phyloP scores from a whole-genome alignment of 345 rosid genomes.

The Eucalyptus erythrocorys region DNA sequence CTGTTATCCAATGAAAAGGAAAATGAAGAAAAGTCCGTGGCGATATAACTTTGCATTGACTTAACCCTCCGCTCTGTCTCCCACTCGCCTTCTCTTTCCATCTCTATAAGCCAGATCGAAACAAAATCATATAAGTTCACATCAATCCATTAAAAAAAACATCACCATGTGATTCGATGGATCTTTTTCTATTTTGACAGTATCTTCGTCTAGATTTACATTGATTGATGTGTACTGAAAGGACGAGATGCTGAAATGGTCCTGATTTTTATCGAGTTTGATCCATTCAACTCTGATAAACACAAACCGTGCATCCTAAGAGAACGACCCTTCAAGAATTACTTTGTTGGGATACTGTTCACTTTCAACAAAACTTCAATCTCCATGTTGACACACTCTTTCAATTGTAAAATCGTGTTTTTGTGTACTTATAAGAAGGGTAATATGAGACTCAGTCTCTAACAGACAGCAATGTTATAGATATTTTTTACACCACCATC shows the following conservation, averaged over 20 bases:
- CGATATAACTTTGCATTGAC: background rate
- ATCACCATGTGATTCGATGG: background rate
- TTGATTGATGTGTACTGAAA: background rate
- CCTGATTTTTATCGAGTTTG: background rate
- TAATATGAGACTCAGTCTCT: background rate
- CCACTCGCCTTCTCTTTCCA: background rate
- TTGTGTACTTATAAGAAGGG: background rate
- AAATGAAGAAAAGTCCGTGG: background rate
- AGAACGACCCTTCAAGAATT: background rate
- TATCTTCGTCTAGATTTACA: background rate
- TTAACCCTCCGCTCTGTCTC: background rate
- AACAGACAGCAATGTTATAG: background rate
- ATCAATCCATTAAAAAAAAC: background rate
- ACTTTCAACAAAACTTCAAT: background rate
- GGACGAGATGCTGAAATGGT: background rate
- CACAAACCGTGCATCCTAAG: background rate
- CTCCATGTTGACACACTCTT: background rate
- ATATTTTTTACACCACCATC: background rate
- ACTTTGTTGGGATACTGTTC: background rate
- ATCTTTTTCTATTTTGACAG: background rate
- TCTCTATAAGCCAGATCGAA: background rate
- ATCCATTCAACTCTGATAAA: background rate
- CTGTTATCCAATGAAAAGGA: background rate
- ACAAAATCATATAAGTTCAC: background rate
- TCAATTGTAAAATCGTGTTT: background rate